Percentiles rank a stretch among this genome's conserved stretches.
Evolutionary conservation across 352 stramenopile genomes (phyloP).

Genomic region (Phytopythium delawarense): DNA sequence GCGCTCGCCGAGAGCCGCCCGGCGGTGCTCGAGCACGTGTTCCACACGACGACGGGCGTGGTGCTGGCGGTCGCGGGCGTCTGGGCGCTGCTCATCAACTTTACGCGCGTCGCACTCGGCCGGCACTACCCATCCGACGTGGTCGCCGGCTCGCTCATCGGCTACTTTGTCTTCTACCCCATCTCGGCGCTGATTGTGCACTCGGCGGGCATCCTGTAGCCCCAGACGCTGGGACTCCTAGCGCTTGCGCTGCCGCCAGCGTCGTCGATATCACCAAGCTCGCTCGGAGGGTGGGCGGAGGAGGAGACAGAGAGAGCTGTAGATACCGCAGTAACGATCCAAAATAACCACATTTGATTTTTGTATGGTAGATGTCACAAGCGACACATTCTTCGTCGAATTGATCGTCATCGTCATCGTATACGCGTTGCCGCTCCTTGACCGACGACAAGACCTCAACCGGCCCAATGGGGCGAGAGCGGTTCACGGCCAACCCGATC

Average conservation of each 20-base stretch:
- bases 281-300: too few species aligned
- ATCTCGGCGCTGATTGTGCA: conserved; percentile 35
- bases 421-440: too few species aligned
- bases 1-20: conserved; percentile 51
- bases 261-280: too few species aligned
- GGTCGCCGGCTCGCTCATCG: conserved; percentile 55
- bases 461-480: conserved; percentile 20
- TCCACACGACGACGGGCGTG: conserved; percentile 34
- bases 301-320: neutral
- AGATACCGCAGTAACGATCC: too few species aligned
- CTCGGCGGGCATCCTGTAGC: conserved; percentile 21
- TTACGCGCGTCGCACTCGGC: conserved; percentile 75
- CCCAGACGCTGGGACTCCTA: neutral
- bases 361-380: too few species aligned
- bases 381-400: too few species aligned
- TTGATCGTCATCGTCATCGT: too few species aligned
- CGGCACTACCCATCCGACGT: conserved; percentile 84
- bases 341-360: too few species aligned
- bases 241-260: too few species aligned
- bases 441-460: too few species aligned
- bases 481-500: conserved; percentile 22
- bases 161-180: conserved; percentile 57
- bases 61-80: conserved; percentile 33
- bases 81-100: conserved; percentile 70
- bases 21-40: conserved; percentile 40